phyloP scores from a whole-genome alignment of 306 rosid genomes.

The Begonia loranthoides region DNA sequence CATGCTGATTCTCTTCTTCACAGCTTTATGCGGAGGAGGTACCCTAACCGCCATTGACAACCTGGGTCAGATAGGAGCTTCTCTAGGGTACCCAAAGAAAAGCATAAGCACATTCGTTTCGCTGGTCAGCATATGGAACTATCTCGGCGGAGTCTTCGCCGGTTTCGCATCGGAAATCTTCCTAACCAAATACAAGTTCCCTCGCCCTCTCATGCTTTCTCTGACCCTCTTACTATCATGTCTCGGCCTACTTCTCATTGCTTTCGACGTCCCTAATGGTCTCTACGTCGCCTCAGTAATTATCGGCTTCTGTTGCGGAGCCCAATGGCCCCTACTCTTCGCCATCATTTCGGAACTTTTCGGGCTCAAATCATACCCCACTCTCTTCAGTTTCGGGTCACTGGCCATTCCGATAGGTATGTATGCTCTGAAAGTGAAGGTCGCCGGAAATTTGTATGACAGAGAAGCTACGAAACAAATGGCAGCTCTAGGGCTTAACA shows the following conservation, averaged over 20 bases:
- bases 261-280: slow-evolving; percentile 14
- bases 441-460: no score
- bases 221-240: slow-evolving; percentile 9
- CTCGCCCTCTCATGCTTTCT: slow-evolving; percentile 15
- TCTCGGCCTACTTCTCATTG: slow-evolving; percentile 13
- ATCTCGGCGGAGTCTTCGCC: not conserved
- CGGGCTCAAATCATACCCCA: no score
- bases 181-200: slow-evolving; percentile 15
- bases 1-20: slow-evolving; percentile 6
- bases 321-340: no score
- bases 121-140: slow-evolving; percentile 16
- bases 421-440: no score
- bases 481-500: no score
- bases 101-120: no score
- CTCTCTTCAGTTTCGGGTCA: no score
- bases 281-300: slow-evolving; percentile 18
- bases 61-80: slow-evolving; percentile 22
- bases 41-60: slow-evolving; percentile 17
- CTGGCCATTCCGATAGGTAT: no score
- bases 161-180: slow-evolving; percentile 11
- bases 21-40: slow-evolving; percentile 13
- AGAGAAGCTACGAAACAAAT: no score
- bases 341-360: no score
- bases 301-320: slow-evolving; percentile 25
- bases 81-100: slow-evolving; percentile 17